These are phyloP conservation scores for Fusarium concolor DNA, from an alignment of 2,329 filamentous ascomycete genomes.

Conservation along the genomic window DNA sequence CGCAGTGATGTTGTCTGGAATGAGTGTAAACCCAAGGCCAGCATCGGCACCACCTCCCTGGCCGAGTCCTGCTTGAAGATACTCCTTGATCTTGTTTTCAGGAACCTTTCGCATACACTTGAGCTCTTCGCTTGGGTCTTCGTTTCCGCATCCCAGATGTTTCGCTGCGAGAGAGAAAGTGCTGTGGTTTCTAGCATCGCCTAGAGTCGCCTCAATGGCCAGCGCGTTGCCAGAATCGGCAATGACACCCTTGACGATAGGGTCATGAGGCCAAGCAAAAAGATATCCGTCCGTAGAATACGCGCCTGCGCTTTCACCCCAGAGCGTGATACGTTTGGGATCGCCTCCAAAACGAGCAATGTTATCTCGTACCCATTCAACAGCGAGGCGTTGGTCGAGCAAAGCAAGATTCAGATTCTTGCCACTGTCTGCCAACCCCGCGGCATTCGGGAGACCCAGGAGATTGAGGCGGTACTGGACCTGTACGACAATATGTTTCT, in stretches of 20 bases:
- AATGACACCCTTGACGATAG: constrained; percentile 32
- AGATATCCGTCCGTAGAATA: constrained; percentile 33
- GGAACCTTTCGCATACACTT: constrained; percentile 25
- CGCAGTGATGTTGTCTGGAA: constrained; percentile 25
- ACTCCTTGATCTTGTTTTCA: constrained; percentile 12
- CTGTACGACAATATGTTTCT: constrained; percentile 35
- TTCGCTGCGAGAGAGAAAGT: constrained; percentile 18
- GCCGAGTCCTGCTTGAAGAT: constrained; percentile 25
- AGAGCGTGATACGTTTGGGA: constrained; percentile 31
- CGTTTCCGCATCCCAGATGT: constrained; percentile 4
- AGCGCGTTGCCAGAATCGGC: constrained; percentile 35
- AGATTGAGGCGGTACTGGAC: constrained; percentile 36
- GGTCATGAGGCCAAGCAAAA: constrained; percentile 29
- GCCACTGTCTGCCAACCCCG: neutral
- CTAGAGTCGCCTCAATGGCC: constrained; percentile 13
- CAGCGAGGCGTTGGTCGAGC: constrained; percentile 36
- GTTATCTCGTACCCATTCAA: constrained; percentile 37
- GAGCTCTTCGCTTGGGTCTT: constrained; percentile 4
- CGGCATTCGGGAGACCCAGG: constrained; percentile 25
- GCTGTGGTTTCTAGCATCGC: constrained; percentile 17
- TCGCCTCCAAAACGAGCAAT: constrained; percentile 36
- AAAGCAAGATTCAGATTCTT: constrained; percentile 31
- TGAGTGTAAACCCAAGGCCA: constrained; percentile 7
- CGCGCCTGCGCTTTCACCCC: constrained; percentile 36
- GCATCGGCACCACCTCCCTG: constrained; percentile 35